Base-by-base conservation (phyloP, 257 asterid genomes). In the Gynochthodes officinalis region DNA sequence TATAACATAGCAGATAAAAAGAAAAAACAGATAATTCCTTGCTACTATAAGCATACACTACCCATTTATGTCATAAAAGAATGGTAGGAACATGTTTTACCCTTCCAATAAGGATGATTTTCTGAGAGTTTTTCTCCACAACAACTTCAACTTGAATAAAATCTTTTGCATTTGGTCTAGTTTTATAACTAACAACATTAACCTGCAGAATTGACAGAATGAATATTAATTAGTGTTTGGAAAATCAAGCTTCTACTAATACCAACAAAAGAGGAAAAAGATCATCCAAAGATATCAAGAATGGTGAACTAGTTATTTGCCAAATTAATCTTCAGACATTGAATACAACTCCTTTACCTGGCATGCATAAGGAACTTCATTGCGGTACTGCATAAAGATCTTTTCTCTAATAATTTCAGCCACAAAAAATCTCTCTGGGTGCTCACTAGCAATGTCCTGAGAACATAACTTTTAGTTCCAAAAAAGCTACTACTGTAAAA, bases 281-380 rank as follows among this genome's bases (percentile, higher is more conserved):
- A 63, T 62, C 52, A 12, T 25, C 23, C 28, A 48, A 27, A 49
- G 48, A 67, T 30, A 27, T 1, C 9, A 67, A 57, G 35, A 57
- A 33, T 4, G 61, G 35, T 21, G 28, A 69, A 50, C 18, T 21
- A 27, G 52, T 37, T 4, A n/a, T 58, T 32, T 35, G 30, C 39
- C 63, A 58, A 48, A 28, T 16, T 52, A 62, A 64, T 25, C 65
- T 55, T 50, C 46, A 59, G 62, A 74, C 62, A 63, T 54, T 69
- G 19, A 33, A 66, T 7, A 43, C 21, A 9, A 50, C 32, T 49
- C 25, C 32, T 70, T 73, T 77, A 93, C 98, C 97, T 94, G 99
- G 80, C 96, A 91, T n/a, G 99, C 96, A 75, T 94, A 94, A 69
- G 99, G 99, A 79, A 94, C 93, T 85, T 91, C 99, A 65, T 89